Evolutionary conservation across 1,284 basidiomycete genomes (phyloP).

Genomic region (Porogramme epimiltina): DNA sequence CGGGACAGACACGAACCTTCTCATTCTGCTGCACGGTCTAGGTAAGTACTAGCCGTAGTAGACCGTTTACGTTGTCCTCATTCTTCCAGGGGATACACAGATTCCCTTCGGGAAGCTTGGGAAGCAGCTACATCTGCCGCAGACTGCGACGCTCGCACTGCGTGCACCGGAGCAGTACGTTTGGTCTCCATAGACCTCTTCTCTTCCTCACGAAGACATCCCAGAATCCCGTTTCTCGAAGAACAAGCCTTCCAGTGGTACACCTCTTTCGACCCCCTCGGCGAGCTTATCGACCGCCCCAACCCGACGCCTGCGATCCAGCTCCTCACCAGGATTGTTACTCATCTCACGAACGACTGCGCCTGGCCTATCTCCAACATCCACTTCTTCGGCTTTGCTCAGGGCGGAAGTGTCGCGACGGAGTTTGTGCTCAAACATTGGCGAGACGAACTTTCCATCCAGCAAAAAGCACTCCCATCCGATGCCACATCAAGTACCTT

Average conservation of each 20-base stretch:
- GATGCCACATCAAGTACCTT: conserved; percentile 3
- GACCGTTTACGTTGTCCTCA: too few species aligned
- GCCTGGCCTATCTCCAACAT: conserved; percentile 69
- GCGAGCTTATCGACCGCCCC: conserved; percentile 69
- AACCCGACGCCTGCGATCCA: conserved; percentile 72
- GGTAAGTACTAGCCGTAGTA: too few species aligned
- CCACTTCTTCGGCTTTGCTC: conserved; percentile 89
- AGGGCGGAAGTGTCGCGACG: conserved; percentile 81
- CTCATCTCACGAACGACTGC: conserved; percentile 60
- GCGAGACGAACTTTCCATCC: conserved; percentile 40
- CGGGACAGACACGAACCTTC: conserved; percentile 84
- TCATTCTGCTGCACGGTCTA: conserved; percentile 87
- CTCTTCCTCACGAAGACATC: not conserved
- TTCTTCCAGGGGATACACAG: conserved; percentile 88
- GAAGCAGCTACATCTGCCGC: conserved; percentile 76
- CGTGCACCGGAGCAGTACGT: conserved; percentile 75
- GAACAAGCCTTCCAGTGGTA: conserved; percentile 89
- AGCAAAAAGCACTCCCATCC: conserved; percentile 22
- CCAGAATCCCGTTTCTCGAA: conserved; percentile 80
- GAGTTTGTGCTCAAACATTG: conserved; percentile 64
- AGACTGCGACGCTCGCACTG: conserved; percentile 82
- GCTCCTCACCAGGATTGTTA: conserved; percentile 54
- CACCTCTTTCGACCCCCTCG: conserved; percentile 78
- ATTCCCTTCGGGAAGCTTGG: conserved; percentile 77
- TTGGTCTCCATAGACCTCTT: not conserved